These are phyloP conservation scores for Dendrobium chrysotoxum DNA, from an alignment of 106 monocot genomes.

Conservation along the genomic window DNA sequence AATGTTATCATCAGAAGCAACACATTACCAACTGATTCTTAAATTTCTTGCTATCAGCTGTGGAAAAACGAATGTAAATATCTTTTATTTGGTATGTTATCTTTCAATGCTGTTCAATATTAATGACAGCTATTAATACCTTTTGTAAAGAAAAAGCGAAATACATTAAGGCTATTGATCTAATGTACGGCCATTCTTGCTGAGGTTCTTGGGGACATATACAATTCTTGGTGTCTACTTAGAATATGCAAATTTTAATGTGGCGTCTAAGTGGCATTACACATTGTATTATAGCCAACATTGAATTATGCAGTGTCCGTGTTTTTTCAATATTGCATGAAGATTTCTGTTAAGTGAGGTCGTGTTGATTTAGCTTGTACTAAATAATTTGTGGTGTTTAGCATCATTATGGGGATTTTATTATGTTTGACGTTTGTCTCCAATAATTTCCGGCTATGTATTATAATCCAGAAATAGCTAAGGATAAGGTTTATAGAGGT, in stretches of 20 bases:
- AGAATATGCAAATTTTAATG: not conserved
- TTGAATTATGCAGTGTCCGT: not conserved
- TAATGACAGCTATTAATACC: not conserved
- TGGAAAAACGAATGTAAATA: not conserved
- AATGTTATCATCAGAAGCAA: not conserved
- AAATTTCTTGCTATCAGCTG: not conserved
- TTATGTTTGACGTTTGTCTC: not conserved
- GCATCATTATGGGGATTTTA: not conserved
- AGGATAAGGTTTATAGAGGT: not conserved
- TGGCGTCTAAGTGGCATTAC: not conserved
- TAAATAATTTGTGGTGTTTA: not conserved
- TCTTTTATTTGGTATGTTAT: not conserved
- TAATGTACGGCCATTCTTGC: not conserved
- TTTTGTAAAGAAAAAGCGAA: not conserved
- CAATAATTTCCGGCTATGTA: not conserved
- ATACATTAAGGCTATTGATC: not conserved
- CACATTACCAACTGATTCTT: not conserved
- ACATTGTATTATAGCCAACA: not conserved
- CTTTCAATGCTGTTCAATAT: not conserved
- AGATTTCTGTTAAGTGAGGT: not conserved
- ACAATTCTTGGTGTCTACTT: not conserved
- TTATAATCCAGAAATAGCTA: not conserved
- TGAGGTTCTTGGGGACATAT: not conserved
- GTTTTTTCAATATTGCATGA: not conserved
- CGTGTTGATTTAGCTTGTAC: not conserved